These are phyloP conservation scores for Phytopythium helicoides DNA, from an alignment of 352 stramenopile genomes.

Conservation along the genomic window DNA sequence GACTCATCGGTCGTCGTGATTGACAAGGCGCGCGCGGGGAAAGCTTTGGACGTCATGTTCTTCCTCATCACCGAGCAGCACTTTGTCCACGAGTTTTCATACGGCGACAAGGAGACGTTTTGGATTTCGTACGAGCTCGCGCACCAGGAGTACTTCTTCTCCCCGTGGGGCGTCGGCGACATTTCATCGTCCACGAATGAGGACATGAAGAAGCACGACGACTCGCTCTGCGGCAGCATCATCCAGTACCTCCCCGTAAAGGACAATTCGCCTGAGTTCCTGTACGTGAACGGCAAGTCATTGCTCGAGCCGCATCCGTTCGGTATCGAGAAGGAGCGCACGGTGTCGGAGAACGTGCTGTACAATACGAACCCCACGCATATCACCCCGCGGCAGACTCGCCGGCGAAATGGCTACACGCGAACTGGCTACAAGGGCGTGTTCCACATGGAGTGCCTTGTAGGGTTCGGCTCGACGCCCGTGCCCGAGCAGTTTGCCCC, in stretches of 20 bases:
- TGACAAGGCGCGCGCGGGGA: slow-evolving; percentile 34
- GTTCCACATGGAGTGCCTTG: slow-evolving; percentile 38
- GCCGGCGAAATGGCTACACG: slow-evolving; percentile 18
- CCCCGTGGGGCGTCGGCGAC: slow-evolving; percentile 28
- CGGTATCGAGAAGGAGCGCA: slow-evolving; percentile 15
- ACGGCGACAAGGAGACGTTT: slow-evolving; percentile 42
- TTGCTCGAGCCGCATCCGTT: slow-evolving; percentile 40
- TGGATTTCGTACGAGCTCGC: slow-evolving; percentile 38
- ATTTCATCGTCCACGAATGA: slow-evolving; percentile 25
- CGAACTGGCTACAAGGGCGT: slow-evolving; percentile 15
- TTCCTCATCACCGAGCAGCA: slow-evolving; percentile 45
- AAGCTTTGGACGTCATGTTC: slow-evolving; percentile 41
- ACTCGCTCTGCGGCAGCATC: slow-evolving; percentile 40
- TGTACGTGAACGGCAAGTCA: slow-evolving; percentile 56
- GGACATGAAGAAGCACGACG: slow-evolving; percentile 26
- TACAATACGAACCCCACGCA: slow-evolving; percentile 53
- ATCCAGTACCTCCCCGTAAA: slow-evolving; percentile 37
- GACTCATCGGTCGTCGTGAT: slow-evolving; percentile 57
- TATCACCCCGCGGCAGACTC: slow-evolving; percentile 33
- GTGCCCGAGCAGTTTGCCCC: slow-evolving; percentile 27
- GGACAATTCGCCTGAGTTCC: slow-evolving; percentile 20
- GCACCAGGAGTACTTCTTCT: slow-evolving; percentile 41
- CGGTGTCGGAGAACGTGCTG: slow-evolving; percentile 23
- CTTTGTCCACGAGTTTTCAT: slow-evolving; percentile 35
- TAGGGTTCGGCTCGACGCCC: slow-evolving; percentile 41